A percentile compares a stretch with the other conserved stretches of the same genome.
These are phyloP conservation scores for Lentinula edodes DNA, from an alignment of 768 basidiomycete species.

Conservation along the genomic window DNA sequence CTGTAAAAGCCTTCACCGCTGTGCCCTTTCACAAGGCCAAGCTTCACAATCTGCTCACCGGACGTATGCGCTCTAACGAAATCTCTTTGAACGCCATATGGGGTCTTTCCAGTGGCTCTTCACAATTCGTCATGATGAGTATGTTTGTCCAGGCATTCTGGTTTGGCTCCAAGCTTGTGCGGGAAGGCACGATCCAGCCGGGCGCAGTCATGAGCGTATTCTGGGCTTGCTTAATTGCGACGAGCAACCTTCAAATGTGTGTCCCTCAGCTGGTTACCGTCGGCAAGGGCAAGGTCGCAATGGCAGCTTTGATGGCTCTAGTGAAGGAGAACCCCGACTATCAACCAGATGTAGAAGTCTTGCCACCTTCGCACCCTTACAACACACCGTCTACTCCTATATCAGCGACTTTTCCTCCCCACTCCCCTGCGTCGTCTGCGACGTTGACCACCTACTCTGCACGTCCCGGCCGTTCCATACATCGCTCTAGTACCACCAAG, in stretches of 20 bases:
- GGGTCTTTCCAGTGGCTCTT: conserved; percentile 62
- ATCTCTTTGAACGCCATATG: conserved; percentile 61
- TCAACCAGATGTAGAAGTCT: neutral
- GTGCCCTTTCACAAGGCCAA: conserved; percentile 36
- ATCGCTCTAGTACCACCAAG: conserved; percentile 1
- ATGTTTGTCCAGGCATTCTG: conserved; percentile 98
- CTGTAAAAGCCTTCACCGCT: conserved; percentile 85
- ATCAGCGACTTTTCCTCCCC: conserved; percentile 50
- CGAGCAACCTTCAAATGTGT: conserved; percentile 80
- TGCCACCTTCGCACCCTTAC: neutral
- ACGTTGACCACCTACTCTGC: conserved; percentile 5
- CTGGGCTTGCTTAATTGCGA: conserved; percentile 93
- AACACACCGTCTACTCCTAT: conserved; percentile 26
- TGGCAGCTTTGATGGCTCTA: conserved; percentile 61
- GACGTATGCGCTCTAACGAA: conserved; percentile 40
- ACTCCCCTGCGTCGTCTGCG: conserved; percentile 10
- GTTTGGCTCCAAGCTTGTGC: conserved; percentile 89
- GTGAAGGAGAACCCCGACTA: conserved; percentile 33
- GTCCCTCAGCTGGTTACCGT: conserved; percentile 77
- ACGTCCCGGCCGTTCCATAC: conserved; percentile 11
- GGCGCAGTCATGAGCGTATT: conserved; percentile 95
- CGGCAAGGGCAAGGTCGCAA: conserved; percentile 78
- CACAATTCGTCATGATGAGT: conserved; percentile 78
- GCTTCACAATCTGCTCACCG: conserved; percentile 40
- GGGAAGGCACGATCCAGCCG: conserved; percentile 58